Base-by-base conservation (phyloP, 2,329 filamentous ascomycete genomes). In the Trichothecium sympodiale region DNA sequence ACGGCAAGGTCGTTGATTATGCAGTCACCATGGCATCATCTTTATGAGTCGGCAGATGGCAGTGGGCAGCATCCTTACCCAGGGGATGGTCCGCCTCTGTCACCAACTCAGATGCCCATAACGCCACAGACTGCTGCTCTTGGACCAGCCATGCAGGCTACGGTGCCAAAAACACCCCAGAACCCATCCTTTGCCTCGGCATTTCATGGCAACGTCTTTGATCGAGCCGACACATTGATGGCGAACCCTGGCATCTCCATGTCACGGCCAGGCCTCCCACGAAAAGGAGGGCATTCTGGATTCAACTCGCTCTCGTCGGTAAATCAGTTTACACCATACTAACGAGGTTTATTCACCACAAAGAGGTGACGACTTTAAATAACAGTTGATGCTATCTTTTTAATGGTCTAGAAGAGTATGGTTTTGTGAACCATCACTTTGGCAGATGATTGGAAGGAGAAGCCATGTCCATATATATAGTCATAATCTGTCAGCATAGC, bases 41-140 rank as follows among this genome's bases (percentile, higher is more conserved):
- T 68, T 29, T 39, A 59, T 14, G 36, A 36, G 30, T 37, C 48
- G 38, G 16, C 47, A 39, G 33, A 27, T 15, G 18, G 28, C 15
- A 16, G 23, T 4, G 32, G n/a, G 8, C 29, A 31, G 28, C 17
- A 17, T n/a, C 9, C 27, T 9, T 29, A 31, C 5, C 37, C 38
- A 4, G 33, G 38, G 6, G 38, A 39, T 13, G 33, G 37, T 16
- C 45, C 51, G 14, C 44, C 45, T 29, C 46, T 49, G 38, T 56
- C 53, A 15, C 51, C 43, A 38, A 51, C 41, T 12, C 49, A 53
- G 36, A 51, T 64, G 27, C 87, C 88, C 8, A 86, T 91, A 49
- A 95, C 88, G 2, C 88, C 89, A 7, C 72, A 94, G 42, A 91
- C 84, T 47, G 88, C 87, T 13, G 88, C 88, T 2, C 67, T 95